A percentile compares a stretch with the other conserved stretches of the same genome.
phyloP scores from a whole-genome alignment of 306 rosid genomes.

The Prunus padus region DNA sequence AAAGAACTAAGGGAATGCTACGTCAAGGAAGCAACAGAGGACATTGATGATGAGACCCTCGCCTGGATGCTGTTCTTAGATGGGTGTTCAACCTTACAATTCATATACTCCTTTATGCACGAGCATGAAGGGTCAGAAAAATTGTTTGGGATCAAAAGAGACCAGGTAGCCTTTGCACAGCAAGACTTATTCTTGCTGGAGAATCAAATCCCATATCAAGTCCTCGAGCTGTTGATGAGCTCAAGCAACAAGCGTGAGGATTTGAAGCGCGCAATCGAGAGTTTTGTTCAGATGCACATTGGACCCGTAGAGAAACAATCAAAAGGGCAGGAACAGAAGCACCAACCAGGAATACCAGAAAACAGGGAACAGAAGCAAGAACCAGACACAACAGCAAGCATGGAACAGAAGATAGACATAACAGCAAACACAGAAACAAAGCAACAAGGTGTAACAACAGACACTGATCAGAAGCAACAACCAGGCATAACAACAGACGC shows the following conservation, averaged over 20 bases:
- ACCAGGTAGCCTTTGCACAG: background rate
- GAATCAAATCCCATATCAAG: slow-evolving; percentile 29
- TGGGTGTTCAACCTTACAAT: slow-evolving; percentile 22
- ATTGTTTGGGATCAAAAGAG: background rate
- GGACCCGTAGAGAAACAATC: background rate
- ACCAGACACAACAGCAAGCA: no score
- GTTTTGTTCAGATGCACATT: background rate
- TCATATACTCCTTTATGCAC: background rate
- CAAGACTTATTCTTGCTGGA: slow-evolving; percentile 35
- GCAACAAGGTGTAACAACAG: no score
- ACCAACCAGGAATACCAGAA: background rate
- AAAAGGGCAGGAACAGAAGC: background rate
- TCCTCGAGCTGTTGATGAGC: slow-evolving; percentile 13
- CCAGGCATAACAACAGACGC: background rate
- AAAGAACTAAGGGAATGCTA: background rate
- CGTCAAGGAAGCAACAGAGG: background rate
- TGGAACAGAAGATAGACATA: no score
- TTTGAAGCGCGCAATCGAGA: background rate
- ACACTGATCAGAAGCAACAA: background rate
- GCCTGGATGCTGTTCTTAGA: slow-evolving; percentile 26
- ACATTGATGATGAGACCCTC: background rate
- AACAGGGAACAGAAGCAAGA: background rate
- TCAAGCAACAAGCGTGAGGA: rapidly evolving
- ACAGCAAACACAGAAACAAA: no score
- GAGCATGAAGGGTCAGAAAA: background rate